Percentiles rank a stretch among this genome's conserved stretches.
Conservation (phyloP, 2,329 filamentous ascomycete species). For the Calonectria fujianensis region DNA sequence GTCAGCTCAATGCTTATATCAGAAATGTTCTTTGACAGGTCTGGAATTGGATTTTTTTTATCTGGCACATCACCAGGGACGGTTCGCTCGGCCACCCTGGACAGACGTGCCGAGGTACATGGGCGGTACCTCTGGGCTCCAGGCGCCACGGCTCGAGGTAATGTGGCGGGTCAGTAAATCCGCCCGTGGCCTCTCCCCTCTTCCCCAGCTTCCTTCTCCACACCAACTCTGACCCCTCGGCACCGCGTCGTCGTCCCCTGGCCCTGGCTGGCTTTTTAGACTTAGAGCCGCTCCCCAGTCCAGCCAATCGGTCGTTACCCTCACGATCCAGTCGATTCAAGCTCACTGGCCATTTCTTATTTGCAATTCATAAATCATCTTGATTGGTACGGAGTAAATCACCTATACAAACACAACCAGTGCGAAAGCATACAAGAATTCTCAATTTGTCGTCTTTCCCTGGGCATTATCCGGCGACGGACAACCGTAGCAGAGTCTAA, state of each 20-base stretch:
- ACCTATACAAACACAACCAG: slow-evolving; percentile 23
- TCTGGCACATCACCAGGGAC: not conserved
- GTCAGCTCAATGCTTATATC: not conserved
- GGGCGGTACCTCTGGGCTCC: slow-evolving; percentile 18
- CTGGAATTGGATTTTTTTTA: not conserved
- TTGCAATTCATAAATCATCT: slow-evolving; percentile 19
- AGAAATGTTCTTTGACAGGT: slow-evolving; percentile 2
- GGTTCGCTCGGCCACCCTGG: slow-evolving; percentile 37
- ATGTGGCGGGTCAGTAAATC: slow-evolving; percentile 42
- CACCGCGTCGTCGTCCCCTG: slow-evolving; percentile 31
- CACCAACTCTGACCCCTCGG: slow-evolving; percentile 39
- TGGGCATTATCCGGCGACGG: slow-evolving; percentile 63
- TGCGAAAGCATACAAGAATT: slow-evolving; percentile 34
- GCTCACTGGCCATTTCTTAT: slow-evolving; percentile 19
- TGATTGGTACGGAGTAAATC: slow-evolving; percentile 26
- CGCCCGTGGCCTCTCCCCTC: slow-evolving; percentile 42
- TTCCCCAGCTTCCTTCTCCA: slow-evolving; percentile 48
- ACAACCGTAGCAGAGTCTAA: slow-evolving; percentile 64
- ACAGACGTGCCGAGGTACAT: slow-evolving; percentile 53
- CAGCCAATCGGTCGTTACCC: slow-evolving; percentile 30
- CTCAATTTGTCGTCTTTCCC: slow-evolving; percentile 40
- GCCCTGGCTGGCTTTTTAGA: not conserved
- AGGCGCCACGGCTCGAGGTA: slow-evolving; percentile 40
- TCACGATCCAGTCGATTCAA: slow-evolving; percentile 3
- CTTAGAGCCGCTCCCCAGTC: slow-evolving; percentile 4